Evolutionary conservation across 2,329 filamentous ascomycete genomes (phyloP).

Genomic region (Neopestalotiopsis sp.): DNA sequence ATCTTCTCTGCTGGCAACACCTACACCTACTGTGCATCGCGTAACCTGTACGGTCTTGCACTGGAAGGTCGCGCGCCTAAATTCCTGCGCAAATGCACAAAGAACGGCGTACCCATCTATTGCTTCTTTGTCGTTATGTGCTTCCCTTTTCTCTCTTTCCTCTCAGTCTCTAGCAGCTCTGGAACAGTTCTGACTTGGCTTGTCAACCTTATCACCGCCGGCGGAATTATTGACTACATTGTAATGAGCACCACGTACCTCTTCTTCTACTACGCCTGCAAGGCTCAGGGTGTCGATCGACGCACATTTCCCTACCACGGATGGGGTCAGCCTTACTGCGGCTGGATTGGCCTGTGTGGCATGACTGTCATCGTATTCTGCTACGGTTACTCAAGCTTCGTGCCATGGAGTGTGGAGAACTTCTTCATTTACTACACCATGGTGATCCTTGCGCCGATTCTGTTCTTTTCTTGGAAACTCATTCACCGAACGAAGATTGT

Average conservation of each 20-base stretch:
- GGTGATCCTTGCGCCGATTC: slow-evolving; percentile 48
- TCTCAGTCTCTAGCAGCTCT: slow-evolving; percentile 36
- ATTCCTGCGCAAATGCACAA: slow-evolving; percentile 56
- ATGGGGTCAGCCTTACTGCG: slow-evolving; percentile 61
- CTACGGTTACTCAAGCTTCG: slow-evolving; percentile 58
- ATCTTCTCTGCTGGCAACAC: slow-evolving; percentile 65
- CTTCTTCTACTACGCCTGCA: slow-evolving; percentile 57
- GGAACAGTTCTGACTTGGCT: slow-evolving; percentile 22
- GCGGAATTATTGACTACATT: slow-evolving; percentile 26
- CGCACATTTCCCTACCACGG: slow-evolving; percentile 59
- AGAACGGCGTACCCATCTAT: slow-evolving; percentile 64
- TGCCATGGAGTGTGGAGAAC: slow-evolving; percentile 36
- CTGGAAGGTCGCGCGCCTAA: slow-evolving; percentile 57
- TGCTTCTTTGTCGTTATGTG: slow-evolving; percentile 60
- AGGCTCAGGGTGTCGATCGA: slow-evolving; percentile 55
- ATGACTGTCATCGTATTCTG: slow-evolving; percentile 46
- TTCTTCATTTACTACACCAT: slow-evolving; percentile 52
- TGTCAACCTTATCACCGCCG: slow-evolving; percentile 25
- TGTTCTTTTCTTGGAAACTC: slow-evolving; percentile 67
- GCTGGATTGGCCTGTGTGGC: slow-evolving; percentile 46
- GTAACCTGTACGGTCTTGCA: slow-evolving; percentile 61
- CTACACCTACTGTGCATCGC: slow-evolving; percentile 63
- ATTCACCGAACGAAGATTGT: slow-evolving; percentile 62
- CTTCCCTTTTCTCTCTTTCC: slow-evolving; percentile 66
- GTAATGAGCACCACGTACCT: slow-evolving; percentile 53